phyloP scores from a whole-genome alignment of 2,329 filamentous ascomycete genomes.

The Talaromyces sp. region DNA sequence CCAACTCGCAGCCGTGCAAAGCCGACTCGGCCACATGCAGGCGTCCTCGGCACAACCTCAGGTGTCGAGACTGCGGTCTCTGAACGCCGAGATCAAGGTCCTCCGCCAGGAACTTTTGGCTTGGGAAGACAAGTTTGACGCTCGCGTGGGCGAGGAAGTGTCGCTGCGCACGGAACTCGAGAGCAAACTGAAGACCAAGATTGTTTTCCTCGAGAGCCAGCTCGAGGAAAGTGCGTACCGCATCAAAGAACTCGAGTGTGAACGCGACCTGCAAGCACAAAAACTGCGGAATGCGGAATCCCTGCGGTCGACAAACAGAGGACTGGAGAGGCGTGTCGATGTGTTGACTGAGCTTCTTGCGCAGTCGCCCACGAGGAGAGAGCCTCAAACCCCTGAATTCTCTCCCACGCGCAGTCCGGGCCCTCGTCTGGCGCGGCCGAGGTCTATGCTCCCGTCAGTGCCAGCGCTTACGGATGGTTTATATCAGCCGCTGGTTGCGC shows the following conservation, averaged over 20 bases:
- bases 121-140: constrained; percentile 28
- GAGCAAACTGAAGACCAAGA: constrained; percentile 22
- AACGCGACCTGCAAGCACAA: constrained; percentile 26
- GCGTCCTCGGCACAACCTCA: constrained; percentile 35
- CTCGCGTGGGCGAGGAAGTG: constrained; percentile 26
- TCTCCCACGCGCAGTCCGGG: constrained; percentile 11
- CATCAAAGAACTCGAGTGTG: constrained; percentile 27
- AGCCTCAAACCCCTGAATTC: constrained; percentile 14
- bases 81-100: constrained; percentile 25
- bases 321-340: constrained; percentile 29
- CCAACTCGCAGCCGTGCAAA: constrained; percentile 38
- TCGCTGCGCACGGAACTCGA: constrained; percentile 23
- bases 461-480: constrained; percentile 1
- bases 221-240: constrained; percentile 23
- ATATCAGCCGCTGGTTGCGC: constrained; percentile 1
- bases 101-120: constrained; percentile 26
- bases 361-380: constrained; percentile 25
- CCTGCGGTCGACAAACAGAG: constrained; percentile 27
- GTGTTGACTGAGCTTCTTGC: constrained; percentile 31
- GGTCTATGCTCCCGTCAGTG: constrained; percentile 14
- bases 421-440: constrained; percentile 12
- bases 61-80: constrained; percentile 28
- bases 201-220: constrained; percentile 26
- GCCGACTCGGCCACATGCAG: constrained; percentile 31
- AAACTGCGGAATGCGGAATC: constrained; percentile 26